Evolutionary conservation across 2,329 filamentous ascomycete species (phyloP).

Genomic region (Fusarium beomiforme): DNA sequence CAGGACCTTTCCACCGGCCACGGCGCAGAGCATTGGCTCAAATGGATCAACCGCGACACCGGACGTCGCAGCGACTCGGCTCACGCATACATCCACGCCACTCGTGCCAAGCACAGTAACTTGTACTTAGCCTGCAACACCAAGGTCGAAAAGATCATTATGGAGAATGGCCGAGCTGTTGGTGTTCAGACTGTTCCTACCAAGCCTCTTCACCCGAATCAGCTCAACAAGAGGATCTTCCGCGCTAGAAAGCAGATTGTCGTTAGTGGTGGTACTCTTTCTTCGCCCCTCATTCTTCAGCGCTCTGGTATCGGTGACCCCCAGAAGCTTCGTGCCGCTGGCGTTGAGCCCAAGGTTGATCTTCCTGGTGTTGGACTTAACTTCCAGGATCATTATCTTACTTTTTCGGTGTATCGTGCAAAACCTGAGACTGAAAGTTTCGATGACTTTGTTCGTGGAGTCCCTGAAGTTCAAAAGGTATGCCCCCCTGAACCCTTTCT

Average conservation of each 20-base stretch:
- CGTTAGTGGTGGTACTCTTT: constrained; percentile 76
- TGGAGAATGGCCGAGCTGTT: constrained; percentile 77
- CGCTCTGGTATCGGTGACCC: constrained; percentile 78
- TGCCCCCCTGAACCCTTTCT: constrained; percentile 13
- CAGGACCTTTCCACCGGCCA: constrained; percentile 76
- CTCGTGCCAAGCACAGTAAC: constrained; percentile 74
- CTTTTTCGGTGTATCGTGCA: constrained; percentile 75
- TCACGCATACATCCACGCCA: constrained; percentile 81
- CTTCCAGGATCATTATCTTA: constrained; percentile 81
- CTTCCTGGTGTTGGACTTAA: constrained; percentile 79
- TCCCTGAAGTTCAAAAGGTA: constrained; percentile 75
- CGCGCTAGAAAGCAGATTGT: constrained; percentile 79
- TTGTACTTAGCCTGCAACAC: constrained; percentile 79
- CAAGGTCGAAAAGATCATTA: constrained; percentile 80
- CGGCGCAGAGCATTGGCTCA: constrained; percentile 84
- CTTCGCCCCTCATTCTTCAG: constrained; percentile 79
- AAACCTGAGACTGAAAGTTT: constrained; percentile 82
- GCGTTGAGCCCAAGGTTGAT: constrained; percentile 75
- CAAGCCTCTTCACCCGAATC: constrained; percentile 70
- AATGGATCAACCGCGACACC: constrained; percentile 78
- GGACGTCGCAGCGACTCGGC: constrained; percentile 77
- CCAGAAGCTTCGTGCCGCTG: constrained; percentile 73
- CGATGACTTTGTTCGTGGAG: constrained; percentile 81
- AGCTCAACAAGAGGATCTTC: constrained; percentile 65
- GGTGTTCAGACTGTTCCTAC: constrained; percentile 76